Evolutionary conservation across 1,284 basidiomycete species (phyloP).

Genomic region (Veloporphyrellus conicus): DNA sequence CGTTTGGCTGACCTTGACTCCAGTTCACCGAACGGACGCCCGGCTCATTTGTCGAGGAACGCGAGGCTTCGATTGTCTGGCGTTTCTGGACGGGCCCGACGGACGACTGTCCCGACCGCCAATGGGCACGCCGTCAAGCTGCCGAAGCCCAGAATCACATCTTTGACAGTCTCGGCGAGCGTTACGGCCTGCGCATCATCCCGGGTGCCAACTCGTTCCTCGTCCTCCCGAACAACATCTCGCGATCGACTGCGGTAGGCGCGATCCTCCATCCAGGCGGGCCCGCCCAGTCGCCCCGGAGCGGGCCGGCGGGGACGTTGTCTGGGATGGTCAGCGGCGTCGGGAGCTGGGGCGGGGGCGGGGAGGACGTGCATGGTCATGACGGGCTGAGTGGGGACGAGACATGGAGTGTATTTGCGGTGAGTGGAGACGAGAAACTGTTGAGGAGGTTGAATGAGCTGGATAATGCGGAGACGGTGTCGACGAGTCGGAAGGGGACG

Average conservation of each 20-base stretch:
- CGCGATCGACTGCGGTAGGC: conserved; percentile 74
- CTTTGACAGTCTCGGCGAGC: conserved; percentile 79
- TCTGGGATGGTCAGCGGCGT: conserved; percentile 1
- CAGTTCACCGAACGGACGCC: conserved; percentile 90
- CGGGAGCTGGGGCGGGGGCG: not conserved
- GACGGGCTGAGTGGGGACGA: conserved; percentile 32
- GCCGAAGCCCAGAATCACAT: conserved; percentile 90
- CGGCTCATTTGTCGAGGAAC: conserved; percentile 78
- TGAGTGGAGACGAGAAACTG: conserved; percentile 73
- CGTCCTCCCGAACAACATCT: conserved; percentile 80
- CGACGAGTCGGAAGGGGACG: conserved; percentile 63
- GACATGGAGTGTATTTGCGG: conserved; percentile 60
- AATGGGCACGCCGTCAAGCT: conserved; percentile 81
- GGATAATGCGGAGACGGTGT: conserved; percentile 66
- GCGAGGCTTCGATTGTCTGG: conserved; percentile 82
- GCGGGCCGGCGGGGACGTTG: conserved; percentile 13
- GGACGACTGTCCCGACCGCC: conserved; percentile 48
- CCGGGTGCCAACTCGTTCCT: conserved; percentile 76
- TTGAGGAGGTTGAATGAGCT: conserved; percentile 69
- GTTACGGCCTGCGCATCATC: conserved; percentile 75
- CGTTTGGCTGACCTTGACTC: not conserved
- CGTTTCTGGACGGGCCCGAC: conserved; percentile 67
- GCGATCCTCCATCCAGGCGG: conserved; percentile 68
- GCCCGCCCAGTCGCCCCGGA: conserved; percentile 50
- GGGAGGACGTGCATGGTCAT: not conserved